Evolutionary conservation across 1,284 basidiomycete genomes (phyloP), one percentile per base, ranked within the genome.

Genomic region (Rhodotorula sp.): DNA sequence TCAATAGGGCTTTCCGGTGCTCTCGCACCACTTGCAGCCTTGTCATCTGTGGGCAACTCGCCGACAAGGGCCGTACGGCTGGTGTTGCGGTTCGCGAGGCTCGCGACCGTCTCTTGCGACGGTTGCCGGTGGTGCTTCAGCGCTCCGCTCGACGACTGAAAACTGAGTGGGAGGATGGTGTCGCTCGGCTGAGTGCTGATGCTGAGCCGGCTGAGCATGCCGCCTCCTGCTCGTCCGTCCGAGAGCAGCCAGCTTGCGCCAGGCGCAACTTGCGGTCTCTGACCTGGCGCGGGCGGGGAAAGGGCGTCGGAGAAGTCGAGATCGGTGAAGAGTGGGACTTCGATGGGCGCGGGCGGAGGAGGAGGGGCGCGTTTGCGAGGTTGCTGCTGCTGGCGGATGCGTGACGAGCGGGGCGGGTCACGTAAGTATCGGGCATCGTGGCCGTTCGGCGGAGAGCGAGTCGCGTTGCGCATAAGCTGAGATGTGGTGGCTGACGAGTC

Each of bases 271-370:
- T 5, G 28, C 44, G 57, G 44, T 15, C n/a, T 28, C 11, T 22
- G n/a, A n/a, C 37, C 52, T 2, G 20, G 47, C 18, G 24, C 57
- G 6, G 44, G 31, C 51, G 30, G 7, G 2, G 30, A 24, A 51
- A 60, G 11, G 15, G 60, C 26, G 47, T 69, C 68, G 53, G 64
- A 52, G 26, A 70, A 71, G 55, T 72, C 67, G 51, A 72, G 66
- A 24, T 72, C 68, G 24, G 56, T 26, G 40, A 74, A 64, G 46
- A 68, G 69, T 2, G 75, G 75, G 18, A 76, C 48, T 20, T 61
- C 64, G 31, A 75, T 56, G 24, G 70, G 69, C 16, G 70, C 68
- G 7, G 67, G 57, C 31, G 72, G 68, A 30, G 72, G 72, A 9
- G 72, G 75, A 22, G 72, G 68, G 15, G 70, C 57, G 9, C 65